Evolutionary conservation across 257 asterid species (phyloP).

Genomic region (Solanum sitiens): DNA sequence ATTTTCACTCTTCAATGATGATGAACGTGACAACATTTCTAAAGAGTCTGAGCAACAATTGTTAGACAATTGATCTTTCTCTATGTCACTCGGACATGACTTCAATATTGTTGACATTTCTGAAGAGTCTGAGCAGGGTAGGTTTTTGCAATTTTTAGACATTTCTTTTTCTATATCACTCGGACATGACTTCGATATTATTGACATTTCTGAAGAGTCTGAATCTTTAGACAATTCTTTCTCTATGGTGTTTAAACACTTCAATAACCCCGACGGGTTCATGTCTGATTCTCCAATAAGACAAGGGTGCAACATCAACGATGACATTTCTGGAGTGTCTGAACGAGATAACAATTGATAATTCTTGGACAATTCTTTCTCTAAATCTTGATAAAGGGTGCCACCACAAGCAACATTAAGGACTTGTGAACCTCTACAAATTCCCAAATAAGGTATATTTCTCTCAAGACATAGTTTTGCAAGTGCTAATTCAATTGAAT

Average conservation of each 20-base stretch:
- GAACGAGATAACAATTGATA: background rate
- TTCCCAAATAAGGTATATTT: slow-evolving; percentile 78
- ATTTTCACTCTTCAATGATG: background rate
- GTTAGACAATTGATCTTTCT: background rate
- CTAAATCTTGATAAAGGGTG: slow-evolving; percentile 75
- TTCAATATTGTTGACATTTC: background rate
- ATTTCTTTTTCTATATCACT: background rate
- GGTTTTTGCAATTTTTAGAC: rapidly evolving
- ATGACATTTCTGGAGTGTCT: background rate
- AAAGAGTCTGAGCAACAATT: rapidly evolving
- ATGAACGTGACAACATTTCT: background rate
- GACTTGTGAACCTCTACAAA: slow-evolving; percentile 86
- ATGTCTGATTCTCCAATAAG: background rate
- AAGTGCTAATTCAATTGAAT: slow-evolving; percentile 60
- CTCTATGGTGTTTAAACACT: background rate
- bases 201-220: background rate
- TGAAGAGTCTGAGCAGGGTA: rapidly evolving
- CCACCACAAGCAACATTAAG: slow-evolving; percentile 93
- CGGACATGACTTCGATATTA: background rate
- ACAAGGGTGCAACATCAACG: too few relatives aligned
- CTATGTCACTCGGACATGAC: background rate
- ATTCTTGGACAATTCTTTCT: slow-evolving; percentile 31
- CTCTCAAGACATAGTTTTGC: slow-evolving; percentile 83
- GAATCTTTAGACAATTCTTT: background rate
- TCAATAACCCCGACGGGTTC: background rate